Base-by-base conservation (phyloP, 2,329 filamentous ascomycete species). In the Fusarium coicis region DNA sequence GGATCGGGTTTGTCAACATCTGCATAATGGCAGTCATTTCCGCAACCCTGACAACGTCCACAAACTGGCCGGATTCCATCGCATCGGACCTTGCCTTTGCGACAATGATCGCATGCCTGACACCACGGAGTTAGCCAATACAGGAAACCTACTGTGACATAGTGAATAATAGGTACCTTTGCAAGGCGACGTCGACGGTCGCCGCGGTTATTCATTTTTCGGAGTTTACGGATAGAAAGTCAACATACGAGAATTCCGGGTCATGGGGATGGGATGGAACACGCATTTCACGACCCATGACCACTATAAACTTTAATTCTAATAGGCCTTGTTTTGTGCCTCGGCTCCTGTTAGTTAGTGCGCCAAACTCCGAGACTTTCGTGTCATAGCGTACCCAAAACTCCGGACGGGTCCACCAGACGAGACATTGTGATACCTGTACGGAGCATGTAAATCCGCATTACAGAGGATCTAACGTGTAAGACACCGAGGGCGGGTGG, bases 91-190 rank as follows among this genome's bases (percentile, higher is more conserved):
- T 56, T 56, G 26, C 53, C 28, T 34, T 56, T 56, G 9, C 53
- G 53, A 34, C 39, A 44, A 44, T 43, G 37, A 21, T 56, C 37
- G 28, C 53, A 56, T 10, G 53, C 53, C 53, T 56, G n/a, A 5
- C 12, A 53, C 11, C 14, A 12, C 37, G 16, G 19, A 11, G 15
- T 56, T 44, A 44, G 12, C 19, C n/a, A 21, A 23, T 10, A 14
- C 2, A 9, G 4, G 2, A 1, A 23, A 19, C 16, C n/a, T 5
- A 5, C 16, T 4, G 2, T 21, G 10, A 7, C 1, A 19, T 15
- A 3, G 14, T 10, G 23, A 39, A 7, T 16, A 5, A 21, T 28
- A 2, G 23, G 18, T 53, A 56, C 53, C 53, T 56, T 56, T 32
- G 53, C 53, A 10, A 44, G 26, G 10, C 53, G 53, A 12, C 53